A percentile compares a stretch with the other conserved stretches of the same genome.
These are phyloP conservation scores for Penicillium frequentans DNA, from an alignment of 2,329 filamentous ascomycete species.

Conservation along the genomic window DNA sequence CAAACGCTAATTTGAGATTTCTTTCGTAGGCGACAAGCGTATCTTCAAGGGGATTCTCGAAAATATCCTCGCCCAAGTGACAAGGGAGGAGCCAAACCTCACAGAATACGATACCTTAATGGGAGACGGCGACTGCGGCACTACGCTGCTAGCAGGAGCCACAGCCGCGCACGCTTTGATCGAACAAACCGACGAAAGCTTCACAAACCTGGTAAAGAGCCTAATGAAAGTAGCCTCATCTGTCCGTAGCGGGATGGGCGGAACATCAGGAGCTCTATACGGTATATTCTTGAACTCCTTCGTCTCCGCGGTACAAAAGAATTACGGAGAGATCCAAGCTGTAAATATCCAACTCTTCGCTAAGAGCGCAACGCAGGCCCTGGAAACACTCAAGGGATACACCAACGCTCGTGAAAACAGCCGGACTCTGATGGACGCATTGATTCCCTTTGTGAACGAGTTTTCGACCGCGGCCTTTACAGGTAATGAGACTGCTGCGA, in stretches of 20 bases:
- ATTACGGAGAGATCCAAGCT: background rate
- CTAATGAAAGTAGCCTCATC: slow-evolving; percentile 5
- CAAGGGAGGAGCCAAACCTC: slow-evolving; percentile 7
- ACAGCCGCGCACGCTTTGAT: background rate
- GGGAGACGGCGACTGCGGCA: slow-evolving; percentile 16
- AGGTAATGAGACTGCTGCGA: background rate
- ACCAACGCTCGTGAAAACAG: slow-evolving; percentile 7
- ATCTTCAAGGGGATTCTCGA: background rate
- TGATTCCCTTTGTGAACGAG: slow-evolving; percentile 10
- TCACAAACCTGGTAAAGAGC: slow-evolving; percentile 1
- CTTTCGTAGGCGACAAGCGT: background rate
- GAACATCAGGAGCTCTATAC: slow-evolving; percentile 9
- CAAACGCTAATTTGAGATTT: background rate
- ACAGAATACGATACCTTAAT: slow-evolving; percentile 14
- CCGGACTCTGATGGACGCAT: slow-evolving; percentile 9
- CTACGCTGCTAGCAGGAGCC: slow-evolving; percentile 6
- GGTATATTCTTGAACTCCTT: slow-evolving; percentile 8
- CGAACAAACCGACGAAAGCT: background rate
- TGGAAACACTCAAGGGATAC: slow-evolving; percentile 6
- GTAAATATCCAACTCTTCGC: slow-evolving; percentile 4
- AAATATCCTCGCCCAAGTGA: slow-evolving; percentile 4
- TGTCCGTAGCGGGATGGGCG: slow-evolving; percentile 6
- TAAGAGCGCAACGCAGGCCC: slow-evolving; percentile 3
- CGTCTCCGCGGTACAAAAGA: slow-evolving; percentile 3
- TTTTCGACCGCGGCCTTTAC: background rate